A percentile compares a stretch with the other conserved stretches of the same genome.
Conservation (phyloP, 164 flowering plant species). For the Annona squamosa region DNA sequence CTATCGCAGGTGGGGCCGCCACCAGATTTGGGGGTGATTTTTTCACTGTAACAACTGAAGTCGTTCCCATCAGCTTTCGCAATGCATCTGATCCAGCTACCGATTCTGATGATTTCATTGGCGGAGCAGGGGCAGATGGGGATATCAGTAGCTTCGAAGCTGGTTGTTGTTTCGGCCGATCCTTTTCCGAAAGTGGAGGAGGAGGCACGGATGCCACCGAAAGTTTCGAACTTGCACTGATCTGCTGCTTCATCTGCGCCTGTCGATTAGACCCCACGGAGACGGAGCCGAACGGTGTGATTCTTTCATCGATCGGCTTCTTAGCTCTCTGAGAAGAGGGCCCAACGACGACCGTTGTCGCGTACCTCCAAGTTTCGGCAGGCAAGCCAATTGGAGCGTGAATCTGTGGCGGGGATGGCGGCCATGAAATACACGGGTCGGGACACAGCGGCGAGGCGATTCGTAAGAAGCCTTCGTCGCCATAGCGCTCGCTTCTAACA, state of each 20-base stretch:
- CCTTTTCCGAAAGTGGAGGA: neutral
- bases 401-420: no score
- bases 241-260: neutral
- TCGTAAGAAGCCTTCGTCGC: neutral
- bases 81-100: neutral
- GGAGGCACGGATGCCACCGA: neutral
- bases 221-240: neutral
- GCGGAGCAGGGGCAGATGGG: no score
- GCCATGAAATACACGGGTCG: neutral
- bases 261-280: neutral
- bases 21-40: neutral
- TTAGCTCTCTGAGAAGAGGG: neutral
- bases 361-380: no score
- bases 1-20: neutral
- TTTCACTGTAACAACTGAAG: neutral
- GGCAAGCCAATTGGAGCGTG: no score
- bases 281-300: neutral
- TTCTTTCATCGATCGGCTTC: neutral
- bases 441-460: neutral
- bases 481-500: neutral
- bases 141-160: no score
- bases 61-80: neutral
- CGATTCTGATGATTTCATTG: neutral
- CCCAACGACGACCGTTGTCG: no score
- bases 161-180: neutral